These are phyloP conservation scores for Volutella citrinella DNA, from an alignment of 2,329 filamentous ascomycete species.

Conservation along the genomic window DNA sequence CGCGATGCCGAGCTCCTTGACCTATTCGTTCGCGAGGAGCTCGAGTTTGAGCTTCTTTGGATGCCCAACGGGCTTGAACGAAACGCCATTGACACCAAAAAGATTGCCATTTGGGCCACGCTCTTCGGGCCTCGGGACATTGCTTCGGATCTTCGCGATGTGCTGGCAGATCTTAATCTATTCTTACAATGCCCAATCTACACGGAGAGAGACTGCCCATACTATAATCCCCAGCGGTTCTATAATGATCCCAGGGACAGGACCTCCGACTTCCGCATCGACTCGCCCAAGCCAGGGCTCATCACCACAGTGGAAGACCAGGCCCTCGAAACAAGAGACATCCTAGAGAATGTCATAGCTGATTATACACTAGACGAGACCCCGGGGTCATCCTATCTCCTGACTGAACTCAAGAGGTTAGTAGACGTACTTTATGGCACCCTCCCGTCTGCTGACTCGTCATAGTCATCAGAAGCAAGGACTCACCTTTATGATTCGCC, in stretches of 20 bases:
- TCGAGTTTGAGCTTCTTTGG: conserved; percentile 5
- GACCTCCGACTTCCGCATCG: not conserved
- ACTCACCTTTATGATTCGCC: conserved; percentile 2
- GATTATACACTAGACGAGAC: not conserved
- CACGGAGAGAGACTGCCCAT: not conserved
- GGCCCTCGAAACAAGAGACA: not conserved
- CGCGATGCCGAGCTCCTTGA: conserved; percentile 1
- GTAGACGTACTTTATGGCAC: not conserved
- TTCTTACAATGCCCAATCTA: conserved; percentile 2
- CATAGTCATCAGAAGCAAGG: conserved; percentile 1
- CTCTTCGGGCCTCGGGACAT: not conserved
- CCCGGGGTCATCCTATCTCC: not conserved
- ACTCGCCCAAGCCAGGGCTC: not conserved
- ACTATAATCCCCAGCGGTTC: conserved; percentile 5
- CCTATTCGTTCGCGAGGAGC: not conserved
- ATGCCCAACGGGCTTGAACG: not conserved
- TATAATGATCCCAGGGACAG: not conserved
- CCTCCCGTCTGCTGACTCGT: not conserved
- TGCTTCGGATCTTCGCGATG: not conserved
- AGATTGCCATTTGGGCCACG: not conserved
- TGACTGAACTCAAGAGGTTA: conserved; percentile 1
- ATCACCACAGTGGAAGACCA: not conserved
- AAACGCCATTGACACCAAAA: not conserved
- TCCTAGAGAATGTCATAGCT: not conserved
- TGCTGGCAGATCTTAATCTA: not conserved